Percentiles rank a stretch among this genome's conserved stretches.
phyloP scores from a whole-genome alignment of 768 basidiomycete genomes.

The Asterophora parasitica region DNA sequence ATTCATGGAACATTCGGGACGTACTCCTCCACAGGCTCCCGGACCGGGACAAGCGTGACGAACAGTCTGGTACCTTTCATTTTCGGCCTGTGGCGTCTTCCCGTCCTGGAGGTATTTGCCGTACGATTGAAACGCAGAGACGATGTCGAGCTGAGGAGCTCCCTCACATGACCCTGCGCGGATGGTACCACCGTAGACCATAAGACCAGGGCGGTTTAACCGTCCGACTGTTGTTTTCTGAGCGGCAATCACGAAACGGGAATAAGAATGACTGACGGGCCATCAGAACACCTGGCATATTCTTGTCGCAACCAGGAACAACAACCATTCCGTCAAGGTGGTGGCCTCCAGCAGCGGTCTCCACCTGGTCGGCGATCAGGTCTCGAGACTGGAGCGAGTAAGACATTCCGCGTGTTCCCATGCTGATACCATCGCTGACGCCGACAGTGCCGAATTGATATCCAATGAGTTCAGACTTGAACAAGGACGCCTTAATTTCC shows the following conservation, averaged over 20 bases:
- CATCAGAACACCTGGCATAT: slow-evolving; percentile 99
- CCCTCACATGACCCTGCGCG: slow-evolving; percentile 90
- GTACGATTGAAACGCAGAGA: slow-evolving; percentile 97
- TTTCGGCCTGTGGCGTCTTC: slow-evolving; percentile 76
- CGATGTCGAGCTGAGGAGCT: slow-evolving; percentile 84
- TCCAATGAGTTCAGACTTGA: slow-evolving; percentile 68
- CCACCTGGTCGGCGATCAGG: slow-evolving; percentile 95
- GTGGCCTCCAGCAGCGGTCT: slow-evolving; percentile 93
- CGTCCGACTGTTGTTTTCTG: slow-evolving; percentile 64
- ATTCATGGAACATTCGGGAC: slow-evolving; percentile 21
- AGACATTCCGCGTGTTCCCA: slow-evolving; percentile 92
- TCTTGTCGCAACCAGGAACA: slow-evolving; percentile 97
- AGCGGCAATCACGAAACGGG: slow-evolving; percentile 16
- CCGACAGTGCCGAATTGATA: slow-evolving; percentile 98
- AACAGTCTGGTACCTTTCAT: slow-evolving; percentile 78
- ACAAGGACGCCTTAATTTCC: slow-evolving; percentile 78
- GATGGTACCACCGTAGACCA: slow-evolving; percentile 98
- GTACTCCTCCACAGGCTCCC: slow-evolving; percentile 94
- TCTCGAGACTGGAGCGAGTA: slow-evolving; percentile 97
- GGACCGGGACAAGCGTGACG: slow-evolving; percentile 96
- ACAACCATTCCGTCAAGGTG: slow-evolving; percentile 98
- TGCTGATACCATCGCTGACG: slow-evolving; percentile 98
- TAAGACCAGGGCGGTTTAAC: slow-evolving; percentile 91
- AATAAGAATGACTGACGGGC: slow-evolving; percentile 55
- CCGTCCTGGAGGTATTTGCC: slow-evolving; percentile 93